Conservation (phyloP, 495 filamentous ascomycete genomes). For the Cladorrhinum samala region DNA sequence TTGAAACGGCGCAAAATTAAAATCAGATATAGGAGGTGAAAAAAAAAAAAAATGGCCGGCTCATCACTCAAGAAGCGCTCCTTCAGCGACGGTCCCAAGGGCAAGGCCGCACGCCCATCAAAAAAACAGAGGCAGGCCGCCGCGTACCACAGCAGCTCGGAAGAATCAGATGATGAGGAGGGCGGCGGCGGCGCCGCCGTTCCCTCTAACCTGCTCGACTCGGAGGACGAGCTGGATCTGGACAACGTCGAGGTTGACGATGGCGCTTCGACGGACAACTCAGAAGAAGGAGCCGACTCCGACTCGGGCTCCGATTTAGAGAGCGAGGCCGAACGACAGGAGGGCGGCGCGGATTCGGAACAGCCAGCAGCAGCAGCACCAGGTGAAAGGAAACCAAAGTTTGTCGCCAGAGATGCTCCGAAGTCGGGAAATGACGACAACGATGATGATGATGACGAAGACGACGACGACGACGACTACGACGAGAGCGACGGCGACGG, state of each 20-base stretch:
- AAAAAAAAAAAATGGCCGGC: constrained; percentile 26
- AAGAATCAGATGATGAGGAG: constrained; percentile 29
- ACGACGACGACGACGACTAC: constrained; percentile 29
- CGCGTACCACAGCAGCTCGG: constrained; percentile 69
- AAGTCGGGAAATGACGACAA: constrained; percentile 27
- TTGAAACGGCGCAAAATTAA: background rate
- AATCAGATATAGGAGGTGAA: too few species aligned
- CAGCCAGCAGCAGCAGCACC: constrained; percentile 5
- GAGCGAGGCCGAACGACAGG: constrained; percentile 12
- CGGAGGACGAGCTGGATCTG: constrained; percentile 52
- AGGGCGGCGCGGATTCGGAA: constrained; percentile 11
- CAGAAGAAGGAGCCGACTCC: constrained; percentile 21
- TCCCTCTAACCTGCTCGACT: constrained; percentile 62
- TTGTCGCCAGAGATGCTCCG: constrained; percentile 30
- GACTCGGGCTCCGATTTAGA: constrained; percentile 39
- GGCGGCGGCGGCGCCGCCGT: constrained; percentile 52
- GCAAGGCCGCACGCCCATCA: constrained; percentile 46
- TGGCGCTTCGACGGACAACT: constrained; percentile 26
- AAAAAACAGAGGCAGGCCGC: constrained; percentile 68
- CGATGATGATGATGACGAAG: constrained; percentile 21
- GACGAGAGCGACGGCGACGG: too few species aligned
- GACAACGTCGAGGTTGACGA: constrained; percentile 42
- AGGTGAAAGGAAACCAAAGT: too few species aligned
- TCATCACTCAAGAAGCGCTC: constrained; percentile 25
- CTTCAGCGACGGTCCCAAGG: constrained; percentile 48